Percentiles rank a stretch among this genome's conserved stretches.
Evolutionary conservation across 75 land plant genomes (phyloP).

Genomic region (Azolla pinnata): DNA sequence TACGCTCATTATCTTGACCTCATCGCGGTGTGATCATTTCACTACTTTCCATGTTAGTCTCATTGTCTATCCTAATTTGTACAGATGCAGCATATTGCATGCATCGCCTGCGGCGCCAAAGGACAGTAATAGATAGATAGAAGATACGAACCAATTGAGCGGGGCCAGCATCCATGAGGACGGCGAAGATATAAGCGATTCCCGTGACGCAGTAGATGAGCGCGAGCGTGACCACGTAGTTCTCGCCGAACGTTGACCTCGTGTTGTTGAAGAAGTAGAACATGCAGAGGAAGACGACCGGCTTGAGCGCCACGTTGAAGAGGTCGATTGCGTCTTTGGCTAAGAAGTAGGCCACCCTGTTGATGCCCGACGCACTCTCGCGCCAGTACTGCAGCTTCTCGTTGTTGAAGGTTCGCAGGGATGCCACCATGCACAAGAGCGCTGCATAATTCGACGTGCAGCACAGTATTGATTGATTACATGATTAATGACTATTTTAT

Average conservation of each 20-base stretch:
- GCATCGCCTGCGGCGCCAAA: too few relatives aligned
- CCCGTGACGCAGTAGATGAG: conserved; percentile 86
- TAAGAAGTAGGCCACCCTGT: conserved; percentile 72
- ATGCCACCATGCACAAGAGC: conserved; percentile 76
- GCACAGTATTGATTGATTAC: neutral
- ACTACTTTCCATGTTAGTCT: too few relatives aligned
- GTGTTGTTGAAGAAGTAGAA: conserved; percentile 91
- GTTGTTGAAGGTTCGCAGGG: conserved; percentile 71
- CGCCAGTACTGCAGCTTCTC: conserved; percentile 82
- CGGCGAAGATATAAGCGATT: conserved; percentile 65
- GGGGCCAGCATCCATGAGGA: conserved; percentile 56
- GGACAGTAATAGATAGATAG: neutral
- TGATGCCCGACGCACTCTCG: conserved; percentile 86
- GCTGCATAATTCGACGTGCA: conserved; percentile 40
- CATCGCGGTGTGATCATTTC: too few relatives aligned
- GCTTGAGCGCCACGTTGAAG: conserved; percentile 67
- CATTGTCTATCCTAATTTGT: too few relatives aligned
- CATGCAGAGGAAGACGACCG: conserved; percentile 78
- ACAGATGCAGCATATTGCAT: too few relatives aligned
- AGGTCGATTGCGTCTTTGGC: conserved; percentile 79
- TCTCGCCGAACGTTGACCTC: conserved; percentile 60
- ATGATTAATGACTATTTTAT: too few relatives aligned
- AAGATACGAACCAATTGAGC: conserved; percentile 69
- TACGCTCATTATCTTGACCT: too few relatives aligned
- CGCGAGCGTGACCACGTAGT: conserved; percentile 57